phyloP scores from a whole-genome alignment of 2,329 filamentous ascomycete species.

The Boeremia lycopersici region DNA sequence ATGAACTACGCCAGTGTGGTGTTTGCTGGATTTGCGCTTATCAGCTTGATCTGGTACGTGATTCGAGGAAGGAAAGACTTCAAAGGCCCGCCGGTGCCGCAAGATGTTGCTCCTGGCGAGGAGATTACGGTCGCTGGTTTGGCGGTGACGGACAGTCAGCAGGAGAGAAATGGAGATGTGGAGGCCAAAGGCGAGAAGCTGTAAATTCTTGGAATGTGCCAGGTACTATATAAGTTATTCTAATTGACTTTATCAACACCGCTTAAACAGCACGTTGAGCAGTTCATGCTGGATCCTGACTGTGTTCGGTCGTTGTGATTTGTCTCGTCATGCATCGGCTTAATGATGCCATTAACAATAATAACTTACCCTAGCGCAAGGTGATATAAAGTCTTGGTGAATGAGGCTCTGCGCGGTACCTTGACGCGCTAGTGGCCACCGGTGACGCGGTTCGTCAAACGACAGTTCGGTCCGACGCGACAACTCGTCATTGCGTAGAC shows the following conservation, averaged over 20 bases:
- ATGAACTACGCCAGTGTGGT: slow-evolving; percentile 55
- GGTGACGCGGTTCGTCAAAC: slow-evolving; percentile 16
- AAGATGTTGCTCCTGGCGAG: slow-evolving; percentile 43
- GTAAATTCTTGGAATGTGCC: neutral
- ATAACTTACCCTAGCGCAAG: too few species aligned
- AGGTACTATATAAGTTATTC: neutral
- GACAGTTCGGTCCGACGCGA: slow-evolving; percentile 28
- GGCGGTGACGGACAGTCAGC: slow-evolving; percentile 35
- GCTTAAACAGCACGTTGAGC: too few species aligned
- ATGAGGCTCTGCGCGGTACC: neutral
- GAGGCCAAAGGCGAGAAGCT: slow-evolving; percentile 30
- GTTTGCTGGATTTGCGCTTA: slow-evolving; percentile 48
- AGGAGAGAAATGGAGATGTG: slow-evolving; percentile 32
- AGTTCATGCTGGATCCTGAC: too few species aligned
- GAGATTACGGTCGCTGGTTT: slow-evolving; percentile 41
- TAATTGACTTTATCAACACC: too few species aligned
- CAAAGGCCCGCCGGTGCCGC: slow-evolving; percentile 46
- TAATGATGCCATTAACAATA: too few species aligned
- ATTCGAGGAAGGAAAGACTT: slow-evolving; percentile 47
- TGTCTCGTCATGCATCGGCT: too few species aligned
- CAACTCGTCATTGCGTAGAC: slow-evolving; percentile 26
- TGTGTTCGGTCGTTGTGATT: too few species aligned
- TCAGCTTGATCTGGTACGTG: slow-evolving; percentile 48
- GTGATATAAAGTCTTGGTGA: neutral
- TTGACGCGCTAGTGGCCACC: slow-evolving; percentile 4